Conservation (phyloP, 192 early-diverging fungal species). For the Linnemannia zychae region DNA sequence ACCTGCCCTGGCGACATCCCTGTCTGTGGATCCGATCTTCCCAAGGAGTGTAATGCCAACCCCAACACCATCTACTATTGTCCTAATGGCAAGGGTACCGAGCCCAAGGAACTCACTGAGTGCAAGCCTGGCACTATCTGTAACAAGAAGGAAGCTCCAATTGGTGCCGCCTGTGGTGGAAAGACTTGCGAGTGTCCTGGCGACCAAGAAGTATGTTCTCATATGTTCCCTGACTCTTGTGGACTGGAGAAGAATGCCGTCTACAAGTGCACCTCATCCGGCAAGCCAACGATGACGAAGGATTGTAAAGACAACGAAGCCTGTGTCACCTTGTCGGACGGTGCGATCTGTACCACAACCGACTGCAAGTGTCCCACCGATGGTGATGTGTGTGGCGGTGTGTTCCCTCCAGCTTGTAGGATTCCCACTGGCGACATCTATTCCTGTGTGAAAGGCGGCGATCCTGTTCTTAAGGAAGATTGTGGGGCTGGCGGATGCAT, state of each 20-base stretch:
- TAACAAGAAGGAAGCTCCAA: background rate
- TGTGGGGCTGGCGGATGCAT: background rate
- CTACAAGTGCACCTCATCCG: slow-evolving; percentile 10
- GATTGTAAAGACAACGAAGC: background rate
- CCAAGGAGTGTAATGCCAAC: slow-evolving; percentile 11
- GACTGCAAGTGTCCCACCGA: slow-evolving; percentile 8
- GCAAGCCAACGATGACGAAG: background rate
- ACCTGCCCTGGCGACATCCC: background rate
- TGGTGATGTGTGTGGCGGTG: background rate
- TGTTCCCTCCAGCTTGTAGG: background rate
- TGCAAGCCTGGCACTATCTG: slow-evolving; percentile 21
- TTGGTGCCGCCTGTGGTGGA: slow-evolving; percentile 7
- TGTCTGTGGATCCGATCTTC: slow-evolving; percentile 9
- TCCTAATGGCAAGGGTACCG: background rate
- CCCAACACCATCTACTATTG: slow-evolving; percentile 20
- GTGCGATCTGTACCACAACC: background rate
- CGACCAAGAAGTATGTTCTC: background rate
- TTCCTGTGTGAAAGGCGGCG: background rate
- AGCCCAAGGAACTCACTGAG: background rate
- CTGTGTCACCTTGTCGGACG: slow-evolving; percentile 9
- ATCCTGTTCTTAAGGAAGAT: background rate
- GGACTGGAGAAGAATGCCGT: background rate
- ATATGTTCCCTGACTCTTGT: slow-evolving; percentile 1
- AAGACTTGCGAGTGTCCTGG: slow-evolving; percentile 4
- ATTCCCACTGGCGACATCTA: background rate